Base-by-base conservation (phyloP, 192 early-diverging fungal species). In the Coemansia furcata region DNA sequence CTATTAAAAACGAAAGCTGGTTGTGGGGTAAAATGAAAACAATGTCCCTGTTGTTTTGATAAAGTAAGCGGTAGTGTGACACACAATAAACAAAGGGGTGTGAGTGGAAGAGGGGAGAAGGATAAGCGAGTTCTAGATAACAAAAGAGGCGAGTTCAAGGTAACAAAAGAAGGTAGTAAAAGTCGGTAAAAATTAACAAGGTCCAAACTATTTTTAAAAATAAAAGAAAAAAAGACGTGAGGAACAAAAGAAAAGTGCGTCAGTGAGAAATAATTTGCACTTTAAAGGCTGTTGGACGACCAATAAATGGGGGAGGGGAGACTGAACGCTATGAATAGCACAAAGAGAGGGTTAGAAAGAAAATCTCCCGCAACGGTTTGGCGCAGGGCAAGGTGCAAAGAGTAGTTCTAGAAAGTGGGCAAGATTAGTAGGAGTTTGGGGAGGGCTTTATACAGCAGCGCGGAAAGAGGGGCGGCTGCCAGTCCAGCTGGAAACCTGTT, bases 401-500 rank as follows among this genome's bases (percentile, higher is more conserved):
- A 5, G 12, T 52, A 23, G 36, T 21, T 3, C 35, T 38, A 38
- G 19, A 60, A 36, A 60, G 58, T 21, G 21, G 35, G 58, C 17
- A 32, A 38, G 9, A 14, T 7, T 47, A 32, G 29, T 4, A 6
- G 30, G 30, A 15, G 23, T 17, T 30, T 55, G 54, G 54, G 54
- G 54, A 55, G 30, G 15, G 9, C 36, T 60, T 60, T 60, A 9
- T 60, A 23, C 54, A 55, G 54, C 29, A 15, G 12, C 3, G 3
- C 54, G 19, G 36, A 60, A 60, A 60, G 36, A 38, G 58, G 58
- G 35, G 58, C 21, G 58, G 30, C 15, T 38, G 35, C 36, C 58
- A 60, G 58, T 60, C 58, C 58, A 60, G 58, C 35, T 60, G 36
- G 58, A 38, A 60, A 60, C 58, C 58, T 60, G 58, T 60, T 60